Base-by-base conservation (phyloP, 1,139 yeast species). In the Debaryomyces sp. region DNA sequence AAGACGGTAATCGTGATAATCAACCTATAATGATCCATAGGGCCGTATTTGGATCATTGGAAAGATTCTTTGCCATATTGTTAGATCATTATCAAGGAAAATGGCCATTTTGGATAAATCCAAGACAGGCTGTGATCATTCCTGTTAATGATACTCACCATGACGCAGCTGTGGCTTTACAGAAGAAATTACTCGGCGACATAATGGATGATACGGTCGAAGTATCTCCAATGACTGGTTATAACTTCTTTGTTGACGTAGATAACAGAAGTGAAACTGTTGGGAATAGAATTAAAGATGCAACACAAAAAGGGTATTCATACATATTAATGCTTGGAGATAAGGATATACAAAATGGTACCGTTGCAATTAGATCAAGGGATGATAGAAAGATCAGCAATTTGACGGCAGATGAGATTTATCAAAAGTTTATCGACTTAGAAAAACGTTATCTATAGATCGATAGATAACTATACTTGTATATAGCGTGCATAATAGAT, bases 61-160 rank as follows among this genome's bases (percentile, higher is more conserved):
- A 94, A 66, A 78, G 99, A 57, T 92, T 94, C 67, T 75, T 94
- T 67, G 97, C 98, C 3, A 82, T 95, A 54, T 74, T 94, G 51
- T 82, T 92, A 44, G 99, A 95, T 64, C 96, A 92, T 59, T 92
- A 84, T 65, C 82, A 82, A 49, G 99, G 99, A 0, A 87, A 87
- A 57, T 94, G 99, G 99, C 99, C 99, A 10, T 94, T 95, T 64
- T 94, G 99, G 99, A 69, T 94, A 50, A 89, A 88, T 53, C 97
- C 99, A n/a, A 79, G 96, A 55, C 99, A 94, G 65, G 96, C 95
- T 0, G 76, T 88, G 39, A 80, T 94, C 3, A 78, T 95, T 5
- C 98, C 99, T 1, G 87, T 94, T 4, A 85, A 87, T 47, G 78
- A 75, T 6, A 61, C 73, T 5, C 90, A 87, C 62, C 60, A 60